These are phyloP conservation scores for Tricholomella constricta DNA, from an alignment of 768 basidiomycete species.

Conservation along the genomic window DNA sequence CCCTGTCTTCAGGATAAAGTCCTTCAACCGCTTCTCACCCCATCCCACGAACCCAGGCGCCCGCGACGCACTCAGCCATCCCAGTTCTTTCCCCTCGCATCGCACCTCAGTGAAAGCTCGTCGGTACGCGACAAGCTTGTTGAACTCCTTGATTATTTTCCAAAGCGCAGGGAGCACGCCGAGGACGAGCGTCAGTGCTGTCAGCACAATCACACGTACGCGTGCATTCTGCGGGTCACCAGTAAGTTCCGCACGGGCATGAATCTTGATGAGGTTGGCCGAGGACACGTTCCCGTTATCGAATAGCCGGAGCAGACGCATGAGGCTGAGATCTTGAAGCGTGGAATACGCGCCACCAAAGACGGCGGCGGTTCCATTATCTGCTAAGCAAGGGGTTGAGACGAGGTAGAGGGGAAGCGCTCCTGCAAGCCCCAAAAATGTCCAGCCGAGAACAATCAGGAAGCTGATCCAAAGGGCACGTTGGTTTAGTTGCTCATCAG, in stretches of 20 bases:
- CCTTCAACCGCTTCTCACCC: conserved; percentile 75
- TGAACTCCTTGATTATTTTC: conserved; percentile 67
- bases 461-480: conserved; percentile 70
- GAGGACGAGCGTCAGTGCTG: conserved; percentile 61
- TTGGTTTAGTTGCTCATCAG: conserved; percentile 74
- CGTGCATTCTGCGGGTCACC: conserved; percentile 46
- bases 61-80: conserved; percentile 63
- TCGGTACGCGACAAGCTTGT: conserved; percentile 53
- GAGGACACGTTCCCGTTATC: conserved; percentile 42
- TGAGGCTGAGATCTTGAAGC: conserved; percentile 74
- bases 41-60: conserved; percentile 71
- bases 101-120: conserved; percentile 61
- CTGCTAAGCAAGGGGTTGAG: conserved; percentile 65
- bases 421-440: conserved; percentile 67
- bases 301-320: conserved; percentile 68
- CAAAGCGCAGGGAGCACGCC: conserved; percentile 65
- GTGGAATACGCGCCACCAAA: conserved; percentile 66
- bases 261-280: conserved; percentile 28
- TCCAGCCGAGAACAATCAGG: conserved; percentile 64
- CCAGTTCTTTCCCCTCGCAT: conserved; percentile 74
- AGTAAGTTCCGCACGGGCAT: conserved; percentile 33
- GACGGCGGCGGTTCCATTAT: conserved; percentile 42
- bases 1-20: conserved; percentile 64
- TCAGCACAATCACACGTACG: conserved; percentile 67
- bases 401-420: conserved; percentile 76